Conservation (phyloP, 371 early-diverging fungal species). For the Mucor velutinosus region DNA sequence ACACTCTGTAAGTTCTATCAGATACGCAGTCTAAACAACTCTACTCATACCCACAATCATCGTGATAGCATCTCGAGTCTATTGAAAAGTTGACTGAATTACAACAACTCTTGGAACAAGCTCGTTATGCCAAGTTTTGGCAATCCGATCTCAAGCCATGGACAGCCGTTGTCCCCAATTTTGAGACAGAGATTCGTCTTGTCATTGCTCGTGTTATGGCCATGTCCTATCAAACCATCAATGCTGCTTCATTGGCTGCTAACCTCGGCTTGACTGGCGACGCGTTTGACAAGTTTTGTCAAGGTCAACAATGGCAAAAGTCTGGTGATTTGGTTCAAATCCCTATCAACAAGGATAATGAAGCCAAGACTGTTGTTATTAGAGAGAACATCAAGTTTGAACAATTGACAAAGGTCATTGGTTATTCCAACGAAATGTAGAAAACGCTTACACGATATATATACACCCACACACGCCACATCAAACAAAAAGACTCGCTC, state of each 20-base stretch:
- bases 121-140: slow-evolving; percentile 86
- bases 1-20: slow-evolving; percentile 54
- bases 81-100: slow-evolving; percentile 71
- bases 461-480: not conserved
- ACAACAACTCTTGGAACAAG: slow-evolving; percentile 79
- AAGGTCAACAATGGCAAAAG: slow-evolving; percentile 69
- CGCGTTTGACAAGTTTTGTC: slow-evolving; percentile 63
- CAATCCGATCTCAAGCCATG: slow-evolving; percentile 56
- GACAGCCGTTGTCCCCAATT: slow-evolving; percentile 68
- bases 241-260: slow-evolving; percentile 50
- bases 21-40: not conserved
- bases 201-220: slow-evolving; percentile 74
- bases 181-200: slow-evolving; percentile 74
- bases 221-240: slow-evolving; percentile 83
- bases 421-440: slow-evolving; percentile 69
- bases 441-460: not conserved
- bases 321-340: slow-evolving; percentile 66
- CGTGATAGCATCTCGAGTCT: slow-evolving; percentile 47
- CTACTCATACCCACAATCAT: not conserved
- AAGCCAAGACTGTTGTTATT: slow-evolving; percentile 81
- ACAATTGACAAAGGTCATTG: slow-evolving; percentile 71
- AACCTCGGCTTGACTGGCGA: slow-evolving; percentile 75
- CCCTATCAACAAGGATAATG: slow-evolving; percentile 81
- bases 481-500: not conserved
- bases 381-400: slow-evolving; percentile 89